phyloP scores from a whole-genome alignment of 2,329 filamentous ascomycete genomes.

The Cylindrodendrum hubeiense region DNA sequence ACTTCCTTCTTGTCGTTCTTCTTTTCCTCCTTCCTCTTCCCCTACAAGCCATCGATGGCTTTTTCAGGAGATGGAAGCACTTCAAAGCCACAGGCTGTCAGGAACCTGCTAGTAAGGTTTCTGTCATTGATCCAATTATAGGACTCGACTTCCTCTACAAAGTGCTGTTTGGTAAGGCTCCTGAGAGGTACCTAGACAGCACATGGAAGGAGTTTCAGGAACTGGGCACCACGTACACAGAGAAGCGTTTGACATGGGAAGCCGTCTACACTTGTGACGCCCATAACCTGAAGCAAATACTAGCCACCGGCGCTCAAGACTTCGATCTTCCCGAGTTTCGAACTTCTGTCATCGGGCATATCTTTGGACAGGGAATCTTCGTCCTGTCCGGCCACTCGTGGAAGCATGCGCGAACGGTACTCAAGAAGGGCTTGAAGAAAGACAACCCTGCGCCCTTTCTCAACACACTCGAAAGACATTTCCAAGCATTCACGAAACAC shows the following conservation, averaged over 20 bases:
- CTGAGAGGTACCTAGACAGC: slow-evolving; percentile 45
- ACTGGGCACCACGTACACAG: slow-evolving; percentile 50
- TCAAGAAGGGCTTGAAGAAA: slow-evolving; percentile 51
- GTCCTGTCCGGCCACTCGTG: slow-evolving; percentile 60
- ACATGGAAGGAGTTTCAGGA: slow-evolving; percentile 42
- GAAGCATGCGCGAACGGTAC: slow-evolving; percentile 56
- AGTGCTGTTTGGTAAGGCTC: slow-evolving; percentile 40
- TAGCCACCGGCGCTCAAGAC: slow-evolving; percentile 65
- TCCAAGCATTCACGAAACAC: slow-evolving; percentile 54
- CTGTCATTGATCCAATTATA: slow-evolving; percentile 47
- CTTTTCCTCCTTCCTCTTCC: slow-evolving; percentile 33
- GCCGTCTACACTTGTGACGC: slow-evolving; percentile 57
- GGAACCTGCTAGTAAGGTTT: slow-evolving; percentile 35
- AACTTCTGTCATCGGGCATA: slow-evolving; percentile 50
- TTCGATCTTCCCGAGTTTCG: slow-evolving; percentile 57
- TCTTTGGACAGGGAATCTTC: slow-evolving; percentile 63
- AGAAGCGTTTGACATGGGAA: slow-evolving; percentile 48
- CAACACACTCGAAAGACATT: slow-evolving; percentile 49
- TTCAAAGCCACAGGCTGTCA: slow-evolving; percentile 40
- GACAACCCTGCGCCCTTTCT: slow-evolving; percentile 46
- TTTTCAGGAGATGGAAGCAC: slow-evolving; percentile 30
- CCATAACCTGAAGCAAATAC: slow-evolving; percentile 67
- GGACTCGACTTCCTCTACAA: slow-evolving; percentile 53
- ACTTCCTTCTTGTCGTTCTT: slow-evolving; percentile 32
- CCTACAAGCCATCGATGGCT: slow-evolving; percentile 26